Conservation (phyloP, 352 stramenopile genomes). For the Peronospora tabacina region DNA sequence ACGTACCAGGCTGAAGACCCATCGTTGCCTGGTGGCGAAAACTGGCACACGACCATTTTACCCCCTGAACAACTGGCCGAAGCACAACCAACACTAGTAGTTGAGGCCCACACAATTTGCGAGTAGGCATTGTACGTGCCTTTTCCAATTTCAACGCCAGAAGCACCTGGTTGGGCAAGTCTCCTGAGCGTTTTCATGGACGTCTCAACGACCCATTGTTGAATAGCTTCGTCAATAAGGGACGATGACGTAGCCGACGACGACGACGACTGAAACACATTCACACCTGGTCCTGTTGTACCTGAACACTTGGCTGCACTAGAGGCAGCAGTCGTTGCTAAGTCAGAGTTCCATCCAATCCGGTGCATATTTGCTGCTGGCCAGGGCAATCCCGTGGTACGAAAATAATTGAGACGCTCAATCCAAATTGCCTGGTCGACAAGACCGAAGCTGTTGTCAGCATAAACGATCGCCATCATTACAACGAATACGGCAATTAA, state of each 20-base stretch:
- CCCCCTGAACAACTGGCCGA: slow-evolving; percentile 34
- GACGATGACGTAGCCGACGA: slow-evolving; percentile 15
- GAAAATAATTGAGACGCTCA: slow-evolving; percentile 75
- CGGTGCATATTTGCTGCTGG: slow-evolving; percentile 56
- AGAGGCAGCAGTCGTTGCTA: slow-evolving; percentile 34
- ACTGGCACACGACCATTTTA: slow-evolving; percentile 54
- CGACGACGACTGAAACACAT: slow-evolving; percentile 33
- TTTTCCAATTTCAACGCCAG: slow-evolving; percentile 40
- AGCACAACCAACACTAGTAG: slow-evolving; percentile 55
- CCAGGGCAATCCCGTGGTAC: slow-evolving; percentile 58
- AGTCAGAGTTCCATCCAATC: slow-evolving; percentile 47
- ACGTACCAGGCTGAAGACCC: slow-evolving; percentile 50
- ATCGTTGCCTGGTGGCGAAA: slow-evolving; percentile 47
- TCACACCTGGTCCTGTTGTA: slow-evolving; percentile 32
- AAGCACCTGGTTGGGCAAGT: slow-evolving; percentile 34
- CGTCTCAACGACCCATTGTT: slow-evolving; percentile 52
- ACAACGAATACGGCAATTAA: slow-evolving; percentile 1
- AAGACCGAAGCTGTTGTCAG: slow-evolving; percentile 20
- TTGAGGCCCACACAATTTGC: slow-evolving; percentile 60
- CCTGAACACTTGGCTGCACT: slow-evolving; percentile 37
- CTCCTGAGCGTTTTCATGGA: slow-evolving; percentile 40
- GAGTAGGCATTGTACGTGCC: slow-evolving; percentile 71
- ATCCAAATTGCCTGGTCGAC: slow-evolving; percentile 58
- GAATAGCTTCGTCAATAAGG: slow-evolving; percentile 46
- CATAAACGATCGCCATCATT: slow-evolving; percentile 1